Conservation (phyloP, 768 basidiomycete species). For the Collybiopsis confluens region DNA sequence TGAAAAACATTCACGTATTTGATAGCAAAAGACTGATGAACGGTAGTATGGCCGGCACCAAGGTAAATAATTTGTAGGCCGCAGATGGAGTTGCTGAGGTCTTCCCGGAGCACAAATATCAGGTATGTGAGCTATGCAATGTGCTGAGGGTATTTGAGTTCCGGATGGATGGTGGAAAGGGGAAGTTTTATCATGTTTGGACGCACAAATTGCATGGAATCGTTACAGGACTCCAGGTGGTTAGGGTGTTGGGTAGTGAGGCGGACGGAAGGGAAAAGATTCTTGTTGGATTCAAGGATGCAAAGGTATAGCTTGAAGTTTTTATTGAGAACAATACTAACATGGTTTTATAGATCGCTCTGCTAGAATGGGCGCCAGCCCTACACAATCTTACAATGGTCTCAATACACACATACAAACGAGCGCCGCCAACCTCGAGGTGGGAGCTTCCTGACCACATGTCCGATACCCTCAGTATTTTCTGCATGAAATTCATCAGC, state of each 20-base stretch:
- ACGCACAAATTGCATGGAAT: slow-evolving; percentile 83
- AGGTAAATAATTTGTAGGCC: too few species aligned
- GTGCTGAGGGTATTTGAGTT: slow-evolving; percentile 86
- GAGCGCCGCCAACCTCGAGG: slow-evolving; percentile 76
- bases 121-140: slow-evolving; percentile 84
- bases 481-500: too few species aligned
- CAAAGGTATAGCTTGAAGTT: slow-evolving; percentile 66
- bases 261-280: slow-evolving; percentile 86
- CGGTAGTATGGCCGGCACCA: too few species aligned
- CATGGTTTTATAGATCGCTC: slow-evolving; percentile 60
- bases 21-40: too few species aligned
- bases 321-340: background rate
- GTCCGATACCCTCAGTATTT: too few species aligned
- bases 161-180: slow-evolving; percentile 70
- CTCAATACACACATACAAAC: slow-evolving; percentile 95
- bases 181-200: slow-evolving; percentile 71
- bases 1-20: too few species aligned
- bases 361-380: slow-evolving; percentile 89
- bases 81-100: too few species aligned
- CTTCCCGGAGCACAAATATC: too few species aligned
- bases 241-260: slow-evolving; percentile 70
- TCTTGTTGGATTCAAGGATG: slow-evolving; percentile 91
- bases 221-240: slow-evolving; percentile 78
- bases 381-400: slow-evolving; percentile 82
- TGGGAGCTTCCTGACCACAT: too few species aligned